Base-by-base conservation (phyloP, 2,329 filamentous ascomycete genomes). In the Aspergillus intermedius region DNA sequence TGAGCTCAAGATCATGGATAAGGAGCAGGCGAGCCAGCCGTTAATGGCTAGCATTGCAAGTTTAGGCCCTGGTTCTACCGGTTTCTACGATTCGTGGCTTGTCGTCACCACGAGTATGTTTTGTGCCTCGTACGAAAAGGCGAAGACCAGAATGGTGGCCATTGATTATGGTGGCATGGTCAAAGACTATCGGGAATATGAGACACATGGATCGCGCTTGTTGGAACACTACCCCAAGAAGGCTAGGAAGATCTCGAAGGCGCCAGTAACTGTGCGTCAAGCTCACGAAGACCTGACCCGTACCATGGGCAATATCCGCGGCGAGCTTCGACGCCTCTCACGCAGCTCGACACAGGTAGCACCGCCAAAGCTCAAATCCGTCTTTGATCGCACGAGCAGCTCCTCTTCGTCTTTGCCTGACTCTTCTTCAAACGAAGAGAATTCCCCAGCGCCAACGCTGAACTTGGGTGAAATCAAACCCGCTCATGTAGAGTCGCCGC, bases 111-210 rank as follows among this genome's bases (percentile, higher is more conserved):
- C 67, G 4, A 63, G 61, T 0, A 60, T 76, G 23, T 64, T 75
- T 9, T 70, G 64, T 47, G 60, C 59, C 22, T 75, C 74, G 0
- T 76, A 71, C 45, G 62, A 64, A 37, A 60, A 64, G 40, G 73
- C 73, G 17, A 64, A 64, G 46, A 56, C 59, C 17, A 72, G 64
- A 45, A 74, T 75, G 58, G 60, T 62, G 35, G 58, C 61, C 3
- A 63, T 63, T 13, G 58, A 65, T 28, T 63, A 65, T 39, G 65
- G 61, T 17, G 71, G 69, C 9, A 63, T 74, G 8, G 67, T 74
- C 5, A 70, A 70, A 17, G 74, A 76, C 48, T 74, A 73, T 53
- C 67, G 72, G 23, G 73, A 76, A 49, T 76, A 74, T 52, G 66
- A 74, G 47, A 73, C 69, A 1, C 74, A 76, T 48, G 71, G 67